Percentiles rank a stretch among this genome's conserved stretches.
Evolutionary conservation across 1,284 basidiomycete genomes (phyloP).

Genomic region (Ganoderma sinense): DNA sequence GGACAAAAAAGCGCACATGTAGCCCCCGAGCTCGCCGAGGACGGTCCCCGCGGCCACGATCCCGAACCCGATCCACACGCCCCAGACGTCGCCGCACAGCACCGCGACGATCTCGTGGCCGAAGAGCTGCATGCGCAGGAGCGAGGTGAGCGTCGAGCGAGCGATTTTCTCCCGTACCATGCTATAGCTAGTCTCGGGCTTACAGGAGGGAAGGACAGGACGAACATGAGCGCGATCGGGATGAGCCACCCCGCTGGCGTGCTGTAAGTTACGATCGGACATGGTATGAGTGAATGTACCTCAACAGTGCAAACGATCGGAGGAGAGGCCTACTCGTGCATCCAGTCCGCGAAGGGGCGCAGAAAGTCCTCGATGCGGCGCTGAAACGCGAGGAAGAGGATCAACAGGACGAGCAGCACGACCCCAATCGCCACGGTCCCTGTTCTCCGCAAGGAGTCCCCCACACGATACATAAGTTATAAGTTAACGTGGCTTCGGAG

Average conservation of each 20-base stretch:
- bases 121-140: slow-evolving; percentile 56
- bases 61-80: slow-evolving; percentile 69
- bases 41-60: slow-evolving; percentile 74
- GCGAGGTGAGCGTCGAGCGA: too few species aligned
- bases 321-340: slow-evolving; percentile 45
- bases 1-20: slow-evolving; percentile 60
- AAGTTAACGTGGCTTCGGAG: too few species aligned
- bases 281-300: not conserved
- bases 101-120: slow-evolving; percentile 82
- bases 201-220: slow-evolving; percentile 82
- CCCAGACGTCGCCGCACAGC: slow-evolving; percentile 78
- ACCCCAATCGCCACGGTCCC: not conserved
- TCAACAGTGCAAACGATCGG: not conserved
- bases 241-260: slow-evolving; percentile 77
- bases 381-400: slow-evolving; percentile 60
- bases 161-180: too few species aligned
- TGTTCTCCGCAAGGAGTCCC: too few species aligned
- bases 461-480: too few species aligned
- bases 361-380: slow-evolving; percentile 62
- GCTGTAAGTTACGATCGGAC: slow-evolving; percentile 2
- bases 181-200: slow-evolving; percentile 32
- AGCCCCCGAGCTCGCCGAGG: slow-evolving; percentile 73
- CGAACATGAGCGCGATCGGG: slow-evolving; percentile 80
- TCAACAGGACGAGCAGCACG: slow-evolving; percentile 32
- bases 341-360: slow-evolving; percentile 58